Percentiles rank a stretch among this genome's conserved stretches.
These are phyloP conservation scores for Fusarium chuoi DNA, from an alignment of 2,329 filamentous ascomycete genomes.

Conservation along the genomic window DNA sequence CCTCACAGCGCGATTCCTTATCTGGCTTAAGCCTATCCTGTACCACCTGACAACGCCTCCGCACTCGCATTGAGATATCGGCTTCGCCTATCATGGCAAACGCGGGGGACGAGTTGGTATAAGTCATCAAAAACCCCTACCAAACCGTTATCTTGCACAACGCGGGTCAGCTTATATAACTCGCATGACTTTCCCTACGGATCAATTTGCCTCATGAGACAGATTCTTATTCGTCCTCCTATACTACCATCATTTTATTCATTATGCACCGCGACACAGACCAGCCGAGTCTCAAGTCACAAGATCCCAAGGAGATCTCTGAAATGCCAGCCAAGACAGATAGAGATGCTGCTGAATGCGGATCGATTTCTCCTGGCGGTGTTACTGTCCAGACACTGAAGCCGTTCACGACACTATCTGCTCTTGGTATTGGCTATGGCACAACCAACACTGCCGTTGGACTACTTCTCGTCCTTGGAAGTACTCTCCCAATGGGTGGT, in stretches of 20 bases:
- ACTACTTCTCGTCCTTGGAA: constrained; percentile 2
- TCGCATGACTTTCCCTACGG: not conserved
- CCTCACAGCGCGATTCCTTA: not conserved
- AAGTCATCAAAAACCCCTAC: not conserved
- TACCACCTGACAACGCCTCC: not conserved
- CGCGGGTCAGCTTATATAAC: not conserved
- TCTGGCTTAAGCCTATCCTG: not conserved
- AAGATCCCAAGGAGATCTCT: not conserved
- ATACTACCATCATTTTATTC: not conserved
- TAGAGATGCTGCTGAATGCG: not conserved
- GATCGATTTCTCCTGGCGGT: not conserved
- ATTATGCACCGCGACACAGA: not conserved
- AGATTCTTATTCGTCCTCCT: not conserved
- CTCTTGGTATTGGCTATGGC: constrained; percentile 8
- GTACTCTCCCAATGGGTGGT: constrained; percentile 4
- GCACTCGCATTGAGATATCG: not conserved
- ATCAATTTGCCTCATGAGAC: not conserved
- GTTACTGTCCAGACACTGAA: not conserved
- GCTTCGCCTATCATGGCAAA: not conserved
- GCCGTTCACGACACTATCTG: constrained; percentile 2
- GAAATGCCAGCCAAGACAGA: not conserved
- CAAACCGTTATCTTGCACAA: not conserved
- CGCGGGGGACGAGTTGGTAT: not conserved
- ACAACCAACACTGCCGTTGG: constrained; percentile 8
- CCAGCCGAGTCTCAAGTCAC: not conserved